These are phyloP conservation scores for Magnaporthiopsis rhizophila DNA, from an alignment of 2,329 filamentous ascomycete genomes.

Conservation along the genomic window DNA sequence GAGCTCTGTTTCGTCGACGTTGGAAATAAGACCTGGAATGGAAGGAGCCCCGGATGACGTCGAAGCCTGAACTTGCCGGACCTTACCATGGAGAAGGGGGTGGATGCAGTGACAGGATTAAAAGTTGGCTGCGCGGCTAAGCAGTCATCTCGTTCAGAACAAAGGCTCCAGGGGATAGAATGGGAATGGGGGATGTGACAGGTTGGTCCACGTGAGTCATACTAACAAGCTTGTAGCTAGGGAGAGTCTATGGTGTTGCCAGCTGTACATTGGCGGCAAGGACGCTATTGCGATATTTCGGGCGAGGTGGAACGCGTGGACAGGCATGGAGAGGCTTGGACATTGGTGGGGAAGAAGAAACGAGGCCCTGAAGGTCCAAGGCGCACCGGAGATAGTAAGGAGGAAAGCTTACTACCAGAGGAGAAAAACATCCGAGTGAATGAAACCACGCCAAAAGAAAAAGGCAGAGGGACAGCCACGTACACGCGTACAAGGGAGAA, in stretches of 20 bases:
- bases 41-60: neutral
- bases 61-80: neutral
- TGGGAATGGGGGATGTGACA: neutral
- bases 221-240: neutral
- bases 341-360: neutral
- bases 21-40: neutral
- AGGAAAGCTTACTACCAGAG: neutral
- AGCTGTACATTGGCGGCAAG: neutral
- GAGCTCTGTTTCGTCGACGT: neutral
- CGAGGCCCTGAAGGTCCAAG: neutral
- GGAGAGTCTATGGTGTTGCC: neutral
- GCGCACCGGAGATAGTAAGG: neutral
- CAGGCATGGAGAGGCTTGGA: neutral
- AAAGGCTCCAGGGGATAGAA: neutral
- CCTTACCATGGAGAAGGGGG: neutral
- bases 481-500: neutral
- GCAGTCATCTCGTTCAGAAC: neutral
- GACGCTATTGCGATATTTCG: neutral
- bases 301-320: neutral
- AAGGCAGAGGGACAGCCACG: neutral
- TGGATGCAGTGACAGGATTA: neutral
- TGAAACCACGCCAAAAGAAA: neutral
- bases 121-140: neutral
- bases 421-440: neutral
- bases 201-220: neutral